Evolutionary conservation across 805 yeast species (phyloP), one percentile per base, ranked within the genome.

Genomic region (Monosporozyma unispora): DNA sequence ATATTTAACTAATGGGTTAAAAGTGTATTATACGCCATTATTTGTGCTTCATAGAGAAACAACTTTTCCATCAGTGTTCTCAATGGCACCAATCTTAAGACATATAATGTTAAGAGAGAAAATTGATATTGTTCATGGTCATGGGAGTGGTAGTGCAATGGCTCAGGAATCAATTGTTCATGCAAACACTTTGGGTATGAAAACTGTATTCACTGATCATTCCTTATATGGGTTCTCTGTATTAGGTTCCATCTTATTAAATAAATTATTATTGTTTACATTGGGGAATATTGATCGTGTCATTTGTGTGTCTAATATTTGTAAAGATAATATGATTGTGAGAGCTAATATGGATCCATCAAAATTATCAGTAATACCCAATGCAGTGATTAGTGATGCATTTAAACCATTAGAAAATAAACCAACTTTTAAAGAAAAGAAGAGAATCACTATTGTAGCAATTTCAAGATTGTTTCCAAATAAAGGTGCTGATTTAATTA

Each of bases 301-400:
- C 44, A 91, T 93, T n/a, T 87, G 97, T 67, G 99, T 93, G 1
- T 86, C 96, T 3, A 93, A 93, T 62, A 91, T 97, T 0, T 88
- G 98, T 64, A 90, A 93, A 61, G 99, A 93, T 57, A 93, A 93
- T 63, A 89, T 96, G 8, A 96, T 90, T 4, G 72, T 93, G 11
- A 71, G 99, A 47, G 95, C 96, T 0, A 78, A 84, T 1, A 68
- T 90, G 39, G 86, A 87, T 54, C 97, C 97, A 0, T 61, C 75
- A 4, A 69, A 70, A 46, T 91, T 89, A 3, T 82, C 90, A 14
- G 99, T 90, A 22, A 93, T 93, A 16, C 99, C 99, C 0, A 93
- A 93, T 68, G 99, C 99, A 0, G 95, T 93, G 4, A 80, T 93
- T 1, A 77, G 93, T 4, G 77, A 78, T 44, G 95, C 90, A 63